Evolutionary conservation across 192 early-diverging fungal genomes (phyloP).

Genomic region (Backusella mclennaniae): DNA sequence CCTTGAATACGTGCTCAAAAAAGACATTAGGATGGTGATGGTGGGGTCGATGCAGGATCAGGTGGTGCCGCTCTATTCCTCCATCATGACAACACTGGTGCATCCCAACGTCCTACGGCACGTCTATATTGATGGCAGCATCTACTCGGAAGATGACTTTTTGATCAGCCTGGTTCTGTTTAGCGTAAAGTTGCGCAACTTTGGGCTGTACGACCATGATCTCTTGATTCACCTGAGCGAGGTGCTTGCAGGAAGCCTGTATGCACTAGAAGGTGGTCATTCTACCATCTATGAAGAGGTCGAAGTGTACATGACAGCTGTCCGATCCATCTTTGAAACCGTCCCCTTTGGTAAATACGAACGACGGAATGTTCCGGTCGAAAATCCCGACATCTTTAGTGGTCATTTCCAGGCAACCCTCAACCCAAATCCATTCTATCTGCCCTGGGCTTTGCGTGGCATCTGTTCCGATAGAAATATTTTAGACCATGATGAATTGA

Average conservation of each 20-base stretch:
- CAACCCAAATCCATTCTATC: conserved; percentile 81
- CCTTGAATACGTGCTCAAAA: conserved; percentile 59
- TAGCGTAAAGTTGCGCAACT: conserved; percentile 83
- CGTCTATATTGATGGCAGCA: conserved; percentile 87
- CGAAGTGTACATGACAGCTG: conserved; percentile 73
- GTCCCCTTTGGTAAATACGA: conserved; percentile 32
- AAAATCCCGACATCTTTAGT: neutral
- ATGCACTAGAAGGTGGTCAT: conserved; percentile 86
- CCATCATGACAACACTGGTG: conserved; percentile 58
- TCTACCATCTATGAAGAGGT: conserved; percentile 91
- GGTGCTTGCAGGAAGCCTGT: conserved; percentile 82
- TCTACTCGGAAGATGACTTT: conserved; percentile 84
- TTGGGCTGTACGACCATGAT: conserved; percentile 84
- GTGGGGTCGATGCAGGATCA: conserved; percentile 94
- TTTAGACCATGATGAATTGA: conserved; percentile 46
- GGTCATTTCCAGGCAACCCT: conserved; percentile 58
- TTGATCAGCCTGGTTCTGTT: conserved; percentile 85
- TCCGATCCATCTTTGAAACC: conserved; percentile 50
- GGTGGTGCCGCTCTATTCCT: conserved; percentile 90
- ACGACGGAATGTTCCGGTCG: neutral
- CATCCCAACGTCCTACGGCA: conserved; percentile 87
- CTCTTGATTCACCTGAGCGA: conserved; percentile 87
- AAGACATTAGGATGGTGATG: conserved; percentile 70
- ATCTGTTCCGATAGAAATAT: conserved; percentile 71
- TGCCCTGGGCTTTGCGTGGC: conserved; percentile 91